phyloP scores from a whole-genome alignment of 345 rosid species.

The Clausena lansium region DNA sequence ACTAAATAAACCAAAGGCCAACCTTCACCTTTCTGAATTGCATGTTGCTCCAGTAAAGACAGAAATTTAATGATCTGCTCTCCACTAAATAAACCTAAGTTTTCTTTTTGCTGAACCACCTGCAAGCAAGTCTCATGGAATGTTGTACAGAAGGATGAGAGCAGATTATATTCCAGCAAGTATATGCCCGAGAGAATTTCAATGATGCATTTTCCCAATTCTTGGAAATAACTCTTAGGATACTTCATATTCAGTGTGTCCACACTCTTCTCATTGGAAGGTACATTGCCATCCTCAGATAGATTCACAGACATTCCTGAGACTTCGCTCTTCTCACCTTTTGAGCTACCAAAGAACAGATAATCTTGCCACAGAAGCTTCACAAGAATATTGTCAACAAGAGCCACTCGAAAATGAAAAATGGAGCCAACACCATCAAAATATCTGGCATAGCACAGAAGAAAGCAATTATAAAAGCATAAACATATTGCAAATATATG shows the following conservation, averaged over 20 bases:
- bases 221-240: constrained; percentile 47
- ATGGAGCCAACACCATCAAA: constrained; percentile 48
- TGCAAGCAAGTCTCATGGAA: constrained; percentile 58
- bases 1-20: constrained; percentile 77
- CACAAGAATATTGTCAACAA: constrained; percentile 60
- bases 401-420: constrained; percentile 44
- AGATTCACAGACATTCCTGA: constrained; percentile 26
- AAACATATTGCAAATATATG: not conserved
- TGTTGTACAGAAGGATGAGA: constrained; percentile 45
- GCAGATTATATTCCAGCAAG: constrained; percentile 50
- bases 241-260: constrained; percentile 34
- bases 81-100: constrained; percentile 32
- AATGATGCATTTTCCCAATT: constrained; percentile 77
- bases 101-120: constrained; percentile 46
- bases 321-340: constrained; percentile 24
- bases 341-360: constrained; percentile 27
- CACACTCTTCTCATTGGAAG: constrained; percentile 32
- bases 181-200: constrained; percentile 66
- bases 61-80: constrained; percentile 60
- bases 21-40: constrained; percentile 51
- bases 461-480: constrained; percentile 8
- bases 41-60: constrained; percentile 42
- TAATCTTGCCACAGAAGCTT: constrained; percentile 82
- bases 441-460: constrained; percentile 41
- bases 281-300: constrained; percentile 25